Base-by-base conservation (phyloP, 2,329 filamentous ascomycete genomes). In the Paraphoma sp. region DNA sequence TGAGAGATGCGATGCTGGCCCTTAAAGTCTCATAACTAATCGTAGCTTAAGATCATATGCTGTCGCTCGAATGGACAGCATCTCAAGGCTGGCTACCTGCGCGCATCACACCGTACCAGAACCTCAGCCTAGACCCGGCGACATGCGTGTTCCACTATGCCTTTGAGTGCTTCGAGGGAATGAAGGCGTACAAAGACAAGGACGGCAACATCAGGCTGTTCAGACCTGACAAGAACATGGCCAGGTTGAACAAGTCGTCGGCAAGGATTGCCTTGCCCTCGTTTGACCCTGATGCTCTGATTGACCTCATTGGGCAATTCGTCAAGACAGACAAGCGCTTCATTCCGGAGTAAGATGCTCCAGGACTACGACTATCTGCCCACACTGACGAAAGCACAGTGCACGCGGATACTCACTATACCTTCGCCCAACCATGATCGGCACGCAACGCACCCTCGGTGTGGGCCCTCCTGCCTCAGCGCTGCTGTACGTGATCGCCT, bases 61-160 rank as follows among this genome's bases (percentile, higher is more conserved):
- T 98, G 72, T 89, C 90, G 57, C 85, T 96, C 67, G 93, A 97
- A 83, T 99, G 95, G 95, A 94, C 90, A 53, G 87, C 92, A 57
- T 82, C 86, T 47, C 83, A 91, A 64, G 95, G 93, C 76, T 97
- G 95, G 95, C 81, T 89, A 42, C 80, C 88, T 12, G 92, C 94
- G 55, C 84, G 87, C 64, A 98, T 99, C 75, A 88, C 86, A 16
- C 95, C 95, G 17, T 98, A 98, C 83, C 93, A 97, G 80, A 97
- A 97, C 81, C 91, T 99, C 68, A 94, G 91, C 45, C 89, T 99
- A 70, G 95, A 98, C 78, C 95, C 95, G 28, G 92, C 95, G 43
- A 95, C 92, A 33, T 98, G 93, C 81, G 95, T 98, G 61, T 94
- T 99, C 81, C 95, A 99, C 85, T 99, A 99, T 80, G 95, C 92